Percentiles rank a stretch among this genome's conserved stretches.
Evolutionary conservation across 805 yeast species (phyloP).

Genomic region (Yarrowia porcina): DNA sequence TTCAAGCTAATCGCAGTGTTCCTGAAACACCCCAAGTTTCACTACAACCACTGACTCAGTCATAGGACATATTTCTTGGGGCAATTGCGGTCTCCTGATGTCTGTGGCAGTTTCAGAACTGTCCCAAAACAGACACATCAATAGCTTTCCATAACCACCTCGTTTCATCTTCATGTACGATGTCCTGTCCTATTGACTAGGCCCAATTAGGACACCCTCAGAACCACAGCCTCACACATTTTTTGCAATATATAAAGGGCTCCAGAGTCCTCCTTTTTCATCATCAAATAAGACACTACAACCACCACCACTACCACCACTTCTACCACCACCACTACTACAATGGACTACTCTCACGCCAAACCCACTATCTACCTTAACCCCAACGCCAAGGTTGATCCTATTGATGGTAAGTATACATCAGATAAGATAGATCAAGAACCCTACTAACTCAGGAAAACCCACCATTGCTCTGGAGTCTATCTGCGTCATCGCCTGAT

Average conservation of each 20-base stretch:
- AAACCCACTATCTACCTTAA: conserved; percentile 1
- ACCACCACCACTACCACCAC: not conserved
- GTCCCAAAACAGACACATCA: not conserved
- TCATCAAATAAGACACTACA: too few relatives aligned
- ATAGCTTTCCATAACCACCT: not conserved
- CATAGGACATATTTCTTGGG: too few relatives aligned
- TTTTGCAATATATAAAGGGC: not conserved
- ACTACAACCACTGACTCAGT: too few relatives aligned
- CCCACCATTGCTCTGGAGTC: not conserved
- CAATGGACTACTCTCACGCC: not conserved
- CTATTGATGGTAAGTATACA: not conserved
- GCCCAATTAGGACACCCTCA: not conserved
- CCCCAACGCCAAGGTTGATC: conserved; percentile 5
- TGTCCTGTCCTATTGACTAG: not conserved
- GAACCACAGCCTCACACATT: not conserved
- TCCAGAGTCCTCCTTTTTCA: too few relatives aligned
- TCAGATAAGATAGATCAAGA: too few relatives aligned
- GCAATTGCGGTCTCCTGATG: too few relatives aligned
- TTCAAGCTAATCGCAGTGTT: too few relatives aligned
- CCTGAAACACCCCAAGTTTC: too few relatives aligned
- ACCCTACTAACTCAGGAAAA: not conserved
- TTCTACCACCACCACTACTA: not conserved
- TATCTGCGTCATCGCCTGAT: not conserved
- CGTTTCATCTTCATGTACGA: not conserved
- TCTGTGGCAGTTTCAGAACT: not conserved